Percentiles rank a stretch among this genome's conserved stretches.
Conservation (phyloP, 768 basidiomycete species). For the Nevesoporus exiguus region DNA sequence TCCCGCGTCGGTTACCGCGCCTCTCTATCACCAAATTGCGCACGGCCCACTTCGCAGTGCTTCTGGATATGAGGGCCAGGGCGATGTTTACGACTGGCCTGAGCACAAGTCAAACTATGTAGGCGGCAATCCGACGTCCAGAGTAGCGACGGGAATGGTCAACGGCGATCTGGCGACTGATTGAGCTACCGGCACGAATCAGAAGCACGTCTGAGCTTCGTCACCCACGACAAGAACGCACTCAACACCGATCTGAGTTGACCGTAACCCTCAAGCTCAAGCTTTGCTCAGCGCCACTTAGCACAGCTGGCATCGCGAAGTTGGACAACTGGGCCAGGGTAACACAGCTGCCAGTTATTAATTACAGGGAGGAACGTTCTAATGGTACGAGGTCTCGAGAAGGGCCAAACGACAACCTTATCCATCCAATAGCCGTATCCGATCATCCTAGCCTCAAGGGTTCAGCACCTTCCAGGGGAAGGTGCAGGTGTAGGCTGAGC, state of each 20-base stretch:
- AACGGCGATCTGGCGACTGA: not conserved
- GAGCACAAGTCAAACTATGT: not conserved
- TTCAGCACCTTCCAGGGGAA: constrained; percentile 33
- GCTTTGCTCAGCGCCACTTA: too few species aligned
- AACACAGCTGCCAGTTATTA: constrained; percentile 14
- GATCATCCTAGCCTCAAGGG: constrained; percentile 1
- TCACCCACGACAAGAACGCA: constrained; percentile 2
- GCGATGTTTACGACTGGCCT: not conserved
- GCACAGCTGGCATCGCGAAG: constrained; percentile 12
- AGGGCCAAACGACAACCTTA: not conserved
- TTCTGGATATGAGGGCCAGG: constrained; percentile 18
- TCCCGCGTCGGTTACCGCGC: constrained; percentile 29
- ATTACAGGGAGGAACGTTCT: constrained; percentile 9
- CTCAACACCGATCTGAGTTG: constrained; percentile 6
- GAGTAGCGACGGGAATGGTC: not conserved
- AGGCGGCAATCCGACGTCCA: not conserved
- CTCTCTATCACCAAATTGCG: constrained; percentile 24
- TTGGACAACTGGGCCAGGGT: constrained; percentile 9
- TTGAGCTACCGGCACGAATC: not conserved
- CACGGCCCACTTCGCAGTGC: constrained; percentile 12
- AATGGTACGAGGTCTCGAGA: constrained; percentile 12
- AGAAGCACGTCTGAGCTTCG: not conserved
- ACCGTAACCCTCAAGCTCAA: not conserved
- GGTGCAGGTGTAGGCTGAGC: constrained; percentile 43
- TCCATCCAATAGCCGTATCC: constrained; percentile 2